These are phyloP conservation scores for Leptosphaerulina australis DNA, from an alignment of 2,329 filamentous ascomycete species.

Conservation along the genomic window DNA sequence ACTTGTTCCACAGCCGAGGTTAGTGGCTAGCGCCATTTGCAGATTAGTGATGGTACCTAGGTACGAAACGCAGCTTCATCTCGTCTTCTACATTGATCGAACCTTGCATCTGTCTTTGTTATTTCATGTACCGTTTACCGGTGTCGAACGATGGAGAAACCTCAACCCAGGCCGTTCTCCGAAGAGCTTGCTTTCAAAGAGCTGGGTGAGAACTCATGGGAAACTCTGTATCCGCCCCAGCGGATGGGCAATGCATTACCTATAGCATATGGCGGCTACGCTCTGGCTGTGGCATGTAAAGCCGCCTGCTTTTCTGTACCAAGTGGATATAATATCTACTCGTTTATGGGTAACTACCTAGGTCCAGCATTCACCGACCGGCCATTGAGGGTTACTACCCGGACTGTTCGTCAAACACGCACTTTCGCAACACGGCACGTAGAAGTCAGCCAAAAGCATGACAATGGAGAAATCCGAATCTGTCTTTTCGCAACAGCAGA, in stretches of 20 bases:
- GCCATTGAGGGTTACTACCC: slow-evolving; percentile 48
- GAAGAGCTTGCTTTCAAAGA: slow-evolving; percentile 25
- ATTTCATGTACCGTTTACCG: not conserved
- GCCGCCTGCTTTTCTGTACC: slow-evolving; percentile 52
- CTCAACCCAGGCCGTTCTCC: slow-evolving; percentile 13
- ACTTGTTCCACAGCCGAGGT: slow-evolving; percentile 9
- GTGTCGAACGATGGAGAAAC: slow-evolving; percentile 2
- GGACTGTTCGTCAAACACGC: slow-evolving; percentile 52
- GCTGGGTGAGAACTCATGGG: slow-evolving; percentile 20
- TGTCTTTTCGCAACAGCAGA: slow-evolving; percentile 56
- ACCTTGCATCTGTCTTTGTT: not conserved
- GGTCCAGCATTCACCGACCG: slow-evolving; percentile 54
- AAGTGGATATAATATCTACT: slow-evolving; percentile 52
- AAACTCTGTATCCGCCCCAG: slow-evolving; percentile 42
- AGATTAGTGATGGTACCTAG: not conserved
- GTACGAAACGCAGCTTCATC: not conserved
- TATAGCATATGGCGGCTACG: slow-evolving; percentile 57
- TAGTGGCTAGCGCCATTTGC: slow-evolving; percentile 3
- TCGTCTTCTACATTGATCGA: not conserved
- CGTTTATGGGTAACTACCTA: slow-evolving; percentile 55
- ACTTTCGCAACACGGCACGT: slow-evolving; percentile 58
- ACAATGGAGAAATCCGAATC: slow-evolving; percentile 46
- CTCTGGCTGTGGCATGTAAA: slow-evolving; percentile 51
- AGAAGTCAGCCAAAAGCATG: slow-evolving; percentile 51
- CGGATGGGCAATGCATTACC: slow-evolving; percentile 44